Base-by-base conservation (phyloP, 768 basidiomycete species). In the Suillus bovinus region DNA sequence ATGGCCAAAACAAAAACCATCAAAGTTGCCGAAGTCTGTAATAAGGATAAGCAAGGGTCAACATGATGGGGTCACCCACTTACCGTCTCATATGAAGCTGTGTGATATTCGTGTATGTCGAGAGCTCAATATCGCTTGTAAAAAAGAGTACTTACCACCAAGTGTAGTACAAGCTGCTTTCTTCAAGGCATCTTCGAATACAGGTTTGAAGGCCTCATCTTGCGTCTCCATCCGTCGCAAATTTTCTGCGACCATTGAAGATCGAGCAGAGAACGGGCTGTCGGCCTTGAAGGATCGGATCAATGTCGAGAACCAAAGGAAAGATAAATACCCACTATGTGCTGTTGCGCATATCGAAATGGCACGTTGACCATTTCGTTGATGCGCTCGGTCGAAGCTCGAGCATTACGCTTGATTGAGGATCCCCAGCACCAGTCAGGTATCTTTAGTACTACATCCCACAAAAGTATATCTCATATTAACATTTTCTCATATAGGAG, bases 221-320 rank as follows among this genome's bases (percentile, higher is more conserved):
- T 67, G 29, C 9, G 34, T 24, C n/a, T 66, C 44, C 69, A 71
- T 69, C 2, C 65, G 65, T 16, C 33, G 31, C n/a, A 69, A 57
- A 36, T 61, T 63, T 11, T 69, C 58, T 5, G 60, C 50, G 24
- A 67, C 66, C 67, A 69, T 67, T 2, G 58, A 59, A 20, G 22
- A 31, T 44, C 6, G 59, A 27, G 13, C 24, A 1, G 20, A 3
- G 17, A 9, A 6, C 5, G 56, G 24, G 13, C 8, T 17, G 22
- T 58, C 41, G 7, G 52, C n/a, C 52, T 54, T 13, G n/a, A 22
- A 14, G 33, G 11, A 0, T 16, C 3, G 0, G 22, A 53, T 53
- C n/a, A 53, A 34, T 9, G 33, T 34, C 33, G 22, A 6, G 11
- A 34, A 34, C n/a, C 3, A 34, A 22, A 13, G 16, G 1, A 22